phyloP scores from a whole-genome alignment of 306 rosid genomes.

The Gastrolobium villosum region DNA sequence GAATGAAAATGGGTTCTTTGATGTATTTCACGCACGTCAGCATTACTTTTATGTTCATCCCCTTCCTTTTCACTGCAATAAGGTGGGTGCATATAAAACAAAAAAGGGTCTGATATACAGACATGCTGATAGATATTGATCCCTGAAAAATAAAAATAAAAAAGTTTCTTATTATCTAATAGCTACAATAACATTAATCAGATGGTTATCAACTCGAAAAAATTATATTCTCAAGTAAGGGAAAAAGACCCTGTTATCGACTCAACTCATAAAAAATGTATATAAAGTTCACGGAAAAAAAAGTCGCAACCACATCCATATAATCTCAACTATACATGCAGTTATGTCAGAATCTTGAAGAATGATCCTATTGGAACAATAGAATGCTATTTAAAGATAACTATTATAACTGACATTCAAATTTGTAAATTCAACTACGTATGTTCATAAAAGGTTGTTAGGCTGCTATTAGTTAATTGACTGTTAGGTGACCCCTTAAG shows the following conservation, averaged over 20 bases:
- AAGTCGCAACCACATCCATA: too few relatives aligned
- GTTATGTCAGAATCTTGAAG: too few relatives aligned
- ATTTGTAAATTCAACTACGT: too few relatives aligned
- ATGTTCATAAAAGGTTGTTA: too few relatives aligned
- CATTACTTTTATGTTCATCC: conserved; percentile 80
- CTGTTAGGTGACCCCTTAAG: too few relatives aligned
- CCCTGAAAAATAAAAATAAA: conserved; percentile 69
- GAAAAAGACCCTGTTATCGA: conserved; percentile 83
- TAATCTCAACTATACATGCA: too few relatives aligned
- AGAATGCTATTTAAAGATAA: too few relatives aligned
- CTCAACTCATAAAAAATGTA: too few relatives aligned
- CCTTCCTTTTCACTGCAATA: conserved; percentile 82
- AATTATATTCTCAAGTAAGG: conserved; percentile 2
- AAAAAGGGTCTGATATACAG: conserved; percentile 86
- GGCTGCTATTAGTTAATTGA: too few relatives aligned
- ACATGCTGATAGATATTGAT: conserved; percentile 92
- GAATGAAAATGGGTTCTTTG: conserved; percentile 79
- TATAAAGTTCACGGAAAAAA: too few relatives aligned
- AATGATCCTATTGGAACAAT: too few relatives aligned
- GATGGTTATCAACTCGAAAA: conserved; percentile 2
- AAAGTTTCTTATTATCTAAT: conserved; percentile 40
- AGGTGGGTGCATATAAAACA: conserved; percentile 95
- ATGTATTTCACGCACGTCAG: conserved; percentile 82
- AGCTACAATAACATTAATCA: background rate
- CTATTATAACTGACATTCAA: too few relatives aligned